Base-by-base conservation (phyloP, 2,329 filamentous ascomycete genomes). In the Fusarium humuli region DNA sequence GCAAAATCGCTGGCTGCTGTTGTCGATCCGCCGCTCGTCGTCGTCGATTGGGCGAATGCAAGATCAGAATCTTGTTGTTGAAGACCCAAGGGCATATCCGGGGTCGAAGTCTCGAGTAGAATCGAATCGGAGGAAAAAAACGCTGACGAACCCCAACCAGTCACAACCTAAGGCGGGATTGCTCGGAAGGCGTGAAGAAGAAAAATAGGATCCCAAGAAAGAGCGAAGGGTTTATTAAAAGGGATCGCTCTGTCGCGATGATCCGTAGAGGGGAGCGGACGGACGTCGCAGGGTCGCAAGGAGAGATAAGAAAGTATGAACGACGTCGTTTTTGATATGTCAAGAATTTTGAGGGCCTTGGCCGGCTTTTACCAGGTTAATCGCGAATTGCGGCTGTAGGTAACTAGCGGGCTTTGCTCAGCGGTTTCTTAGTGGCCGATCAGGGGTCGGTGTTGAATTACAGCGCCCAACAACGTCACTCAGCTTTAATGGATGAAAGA, bases 21-120 rank as follows among this genome's bases (percentile, higher is more conserved):
- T 29, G 73, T 67, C 34, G 73, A 68, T 58, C 47, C 68, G 50
- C 59, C 55, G 54, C 47, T 44, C 40, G 69, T 55, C 22, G 67
- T 57, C 53, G 69, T 67, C 66, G 62, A 57, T 48, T 71, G 60
- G 37, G 71, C 64, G 60, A 74, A 75, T 66, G 66, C 67, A 49
- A 75, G 65, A 54, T 65, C 52, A 50, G 73, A 69, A 59, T 71
- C 61, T 48, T 74, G 66, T 55, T 75, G 66, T 41, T 72, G 65
- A 45, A 75, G 70, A 70, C 67, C 73, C 54, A 75, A 66, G 71
- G 73, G 71, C 73, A 75, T 75, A 57, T 74, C 71, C 71, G 57
- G 48, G 61, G 42, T 40, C 37, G 32, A 40, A 49, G 45, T 56
- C 25, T 48, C 54, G 58, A 25, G 49, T 50, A 16, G 48, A 50